Base-by-base conservation (phyloP, 495 filamentous ascomycete species). In the Daldinia caldariorum region DNA sequence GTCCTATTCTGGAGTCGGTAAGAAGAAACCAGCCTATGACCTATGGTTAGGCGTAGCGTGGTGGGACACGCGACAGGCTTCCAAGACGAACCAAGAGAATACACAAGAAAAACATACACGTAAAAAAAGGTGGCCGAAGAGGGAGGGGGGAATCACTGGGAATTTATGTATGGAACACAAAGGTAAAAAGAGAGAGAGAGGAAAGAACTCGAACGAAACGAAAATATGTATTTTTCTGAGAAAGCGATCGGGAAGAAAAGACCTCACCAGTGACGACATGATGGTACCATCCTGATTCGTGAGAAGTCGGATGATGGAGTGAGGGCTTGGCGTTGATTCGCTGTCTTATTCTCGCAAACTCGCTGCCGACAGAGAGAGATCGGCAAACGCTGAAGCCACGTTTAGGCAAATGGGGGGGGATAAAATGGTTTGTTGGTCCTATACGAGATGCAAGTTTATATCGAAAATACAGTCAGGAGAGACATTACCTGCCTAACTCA, bases 181-280 rank as follows among this genome's bases (percentile, higher is more conserved):
- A 38, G 53, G 20, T 56, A 14, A 16, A 56, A 9, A 37, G n/a
- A 59, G 34, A 53, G 34, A 41, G 14, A 45, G 43, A 59, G 35
- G 39, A 49, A 66, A 41, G 34, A 59, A 57, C 32, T 18, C 6
- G 31, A 6, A 43, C 38, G 12, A 63, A 63, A 66, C 45, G n/a
- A 61, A 54, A 50, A 20, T 58, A 35, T 18, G 43, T 12, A 4
- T 47, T 47, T 47, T 47, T 5, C 9, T 47, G 22, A 18, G 20
- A 47, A 20, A 47, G 20, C 10, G 43, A 47, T 47, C 43, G 43
- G 51, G 51, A 39, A 20, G 50, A 53, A 43, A 59, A 69, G 61
- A 51, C 53, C 58, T 63, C 69, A 61, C 47, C 39, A 56, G 69
- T 69, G 70, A 69, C 65, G 70, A 69, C 70, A 72, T 72, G 53